These are phyloP conservation scores for Durotheca rogersii DNA, from an alignment of 495 filamentous ascomycete species.

Conservation along the genomic window DNA sequence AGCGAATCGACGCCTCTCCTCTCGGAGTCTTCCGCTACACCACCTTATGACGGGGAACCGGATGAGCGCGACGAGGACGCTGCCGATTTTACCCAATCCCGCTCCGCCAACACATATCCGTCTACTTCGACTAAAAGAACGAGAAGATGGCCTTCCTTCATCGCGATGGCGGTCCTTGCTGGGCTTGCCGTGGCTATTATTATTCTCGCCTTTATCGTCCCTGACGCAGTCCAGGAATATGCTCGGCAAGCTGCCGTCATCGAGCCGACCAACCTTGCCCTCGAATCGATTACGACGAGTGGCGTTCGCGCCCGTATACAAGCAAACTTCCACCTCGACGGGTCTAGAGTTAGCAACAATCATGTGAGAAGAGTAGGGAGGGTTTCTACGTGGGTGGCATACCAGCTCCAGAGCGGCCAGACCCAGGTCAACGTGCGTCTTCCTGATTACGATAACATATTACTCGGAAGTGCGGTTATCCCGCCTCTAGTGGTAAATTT, in stretches of 20 bases:
- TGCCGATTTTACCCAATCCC: conserved; percentile 34
- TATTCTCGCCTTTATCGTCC: conserved; percentile 72
- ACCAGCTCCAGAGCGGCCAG: conserved; percentile 65
- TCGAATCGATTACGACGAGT: conserved; percentile 74
- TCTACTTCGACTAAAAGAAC: conserved; percentile 29
- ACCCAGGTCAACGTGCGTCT: conserved; percentile 75
- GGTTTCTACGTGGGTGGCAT: conserved; percentile 78
- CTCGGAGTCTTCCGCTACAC: conserved; percentile 39
- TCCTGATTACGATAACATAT: conserved; percentile 75
- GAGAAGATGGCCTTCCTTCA: conserved; percentile 49
- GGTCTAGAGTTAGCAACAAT: conserved; percentile 65
- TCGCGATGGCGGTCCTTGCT: conserved; percentile 47
- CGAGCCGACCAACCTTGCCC: conserved; percentile 74
- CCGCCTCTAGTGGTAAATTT: conserved; percentile 74
- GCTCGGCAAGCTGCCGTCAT: conserved; percentile 78
- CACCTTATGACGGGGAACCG: conserved; percentile 50
- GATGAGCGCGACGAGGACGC: conserved; percentile 39
- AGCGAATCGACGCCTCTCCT: conserved; percentile 59
- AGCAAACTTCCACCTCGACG: conserved; percentile 78
- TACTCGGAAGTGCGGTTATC: conserved; percentile 73
- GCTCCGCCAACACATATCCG: conserved; percentile 16
- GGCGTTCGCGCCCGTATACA: conserved; percentile 78
- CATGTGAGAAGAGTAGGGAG: conserved; percentile 71
- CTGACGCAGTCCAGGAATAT: conserved; percentile 79
- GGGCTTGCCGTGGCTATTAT: conserved; percentile 47